A percentile compares a stretch with the other conserved stretches of the same genome.
Conservation (phyloP, 73 alveolate species). For the Paraurostyla sp. region DNA sequence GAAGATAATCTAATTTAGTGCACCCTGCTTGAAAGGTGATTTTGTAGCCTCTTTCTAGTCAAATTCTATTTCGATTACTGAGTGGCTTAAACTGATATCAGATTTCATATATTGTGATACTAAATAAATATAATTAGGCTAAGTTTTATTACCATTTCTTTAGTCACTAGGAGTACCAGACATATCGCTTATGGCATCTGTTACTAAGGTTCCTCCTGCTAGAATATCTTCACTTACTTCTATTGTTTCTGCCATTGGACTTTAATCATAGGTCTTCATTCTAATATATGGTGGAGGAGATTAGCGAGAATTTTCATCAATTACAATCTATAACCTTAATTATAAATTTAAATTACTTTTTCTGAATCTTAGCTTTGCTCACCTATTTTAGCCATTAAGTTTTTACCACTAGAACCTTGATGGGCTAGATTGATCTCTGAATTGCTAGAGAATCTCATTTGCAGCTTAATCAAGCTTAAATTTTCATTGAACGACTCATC, state of each 20-base stretch:
- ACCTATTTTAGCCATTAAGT: neutral
- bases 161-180: conserved; percentile 30
- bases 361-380: conserved; percentile 14
- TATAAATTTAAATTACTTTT: neutral
- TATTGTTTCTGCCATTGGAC: conserved; percentile 49
- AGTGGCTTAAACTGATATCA: conserved; percentile 1
- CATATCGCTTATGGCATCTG: conserved; percentile 31
- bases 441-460: neutral
- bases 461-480: neutral
- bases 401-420: too few relatives aligned
- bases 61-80: conserved; percentile 30
- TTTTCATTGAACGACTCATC: neutral
- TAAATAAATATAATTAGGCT: neutral
- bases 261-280: conserved; percentile 7
- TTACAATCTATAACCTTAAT: neutral
- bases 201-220: conserved; percentile 20
- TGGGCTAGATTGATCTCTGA: neutral
- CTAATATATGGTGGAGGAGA: conserved; percentile 27
- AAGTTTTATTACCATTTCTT: conserved; percentile 1
- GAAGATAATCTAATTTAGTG: neutral
- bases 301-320: neutral
- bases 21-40: neutral
- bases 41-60: neutral
- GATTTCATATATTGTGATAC: conserved; percentile 37
- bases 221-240: conserved; percentile 54